Base-by-base conservation (phyloP, 2,329 filamentous ascomycete species). In the Escovopsis sp. region DNA sequence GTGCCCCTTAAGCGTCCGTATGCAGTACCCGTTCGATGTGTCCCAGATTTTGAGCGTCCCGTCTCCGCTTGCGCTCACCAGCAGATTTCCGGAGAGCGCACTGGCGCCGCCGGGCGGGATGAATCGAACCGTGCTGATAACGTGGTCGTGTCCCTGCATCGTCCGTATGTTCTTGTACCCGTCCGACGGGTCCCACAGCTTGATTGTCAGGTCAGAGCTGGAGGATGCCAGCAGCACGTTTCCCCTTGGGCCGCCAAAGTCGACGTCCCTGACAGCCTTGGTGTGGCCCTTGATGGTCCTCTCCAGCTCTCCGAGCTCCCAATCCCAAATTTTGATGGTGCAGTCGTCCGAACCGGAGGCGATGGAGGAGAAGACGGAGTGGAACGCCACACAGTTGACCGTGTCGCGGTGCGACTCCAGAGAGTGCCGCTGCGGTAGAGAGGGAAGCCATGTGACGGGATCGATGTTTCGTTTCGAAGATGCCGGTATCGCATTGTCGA, bases 311-410 rank as follows among this genome's bases (percentile, higher is more conserved):
- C 88, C 88, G 17, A 92, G 62, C 51, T 94, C 87, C 80, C 86
- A 94, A 51, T 94, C 87, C 87, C 87, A 94, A 39, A 94, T 86
- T 51, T 94, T 94, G 55, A 94, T 93, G 4, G 82, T 93, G 37
- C 75, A 82, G 55, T 94, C 88, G 54, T 94, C 87, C 5, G 86
- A 92, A n/a, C 83, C 87, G 0, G 85, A 90, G 12, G 87, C 88
- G 16, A 94, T 64, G 5, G 83, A 88, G 11, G 85, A 88, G 58
- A 93, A 94, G 23, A 90, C 69, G 0, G 87, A 87, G 54, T 94
- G 87, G 52, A 94, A 94, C n/a, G 87, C 86, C 38, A 94, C 76
- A 49, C 83, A 87, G 38, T 79, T 93, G 39, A 94, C 76, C 11
- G 83, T 72, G 18, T 74, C 66, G 47, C 84, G 74, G 57, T 94